Evolutionary conservation across 768 basidiomycete species (phyloP).

Genomic region (Xanthoconium purpureum): DNA sequence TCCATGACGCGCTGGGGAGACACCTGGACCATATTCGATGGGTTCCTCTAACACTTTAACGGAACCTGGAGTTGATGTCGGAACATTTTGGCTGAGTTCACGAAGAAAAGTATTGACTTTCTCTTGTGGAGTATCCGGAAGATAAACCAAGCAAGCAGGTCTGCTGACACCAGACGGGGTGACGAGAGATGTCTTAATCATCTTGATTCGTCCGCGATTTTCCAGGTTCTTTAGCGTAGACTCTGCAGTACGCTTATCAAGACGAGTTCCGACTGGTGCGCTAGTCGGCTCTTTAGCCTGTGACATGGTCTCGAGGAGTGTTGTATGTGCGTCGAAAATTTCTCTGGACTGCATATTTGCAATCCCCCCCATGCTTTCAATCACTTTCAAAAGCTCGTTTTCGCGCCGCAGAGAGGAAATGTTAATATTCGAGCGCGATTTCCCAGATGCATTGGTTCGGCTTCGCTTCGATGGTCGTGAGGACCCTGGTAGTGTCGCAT

Average conservation of each 20-base stretch:
- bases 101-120: constrained; percentile 57
- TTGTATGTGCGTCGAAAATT: constrained; percentile 63
- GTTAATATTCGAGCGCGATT: constrained; percentile 48
- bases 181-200: constrained; percentile 61
- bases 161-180: constrained; percentile 58
- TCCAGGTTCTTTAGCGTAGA: constrained; percentile 61
- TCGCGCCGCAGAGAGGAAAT: constrained; percentile 78
- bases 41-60: constrained; percentile 53
- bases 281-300: constrained; percentile 67
- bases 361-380: constrained; percentile 68
- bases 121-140: constrained; percentile 54
- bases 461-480: constrained; percentile 23
- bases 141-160: constrained; percentile 60
- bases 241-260: constrained; percentile 71
- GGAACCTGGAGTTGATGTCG: constrained; percentile 28
- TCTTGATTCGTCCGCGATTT: constrained; percentile 63
- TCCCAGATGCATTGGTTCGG: constrained; percentile 12
- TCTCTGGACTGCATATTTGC: constrained; percentile 64
- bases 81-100: constrained; percentile 42
- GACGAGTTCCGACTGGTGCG: constrained; percentile 60
- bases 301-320: constrained; percentile 55
- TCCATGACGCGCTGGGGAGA: constrained; percentile 28
- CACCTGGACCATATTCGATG: constrained; percentile 52
- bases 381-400: constrained; percentile 68
- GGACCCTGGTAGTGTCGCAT: not conserved